These are phyloP conservation scores for Diplosphaera chodatii DNA, from an alignment of 139 green algal genomes.

Conservation along the genomic window DNA sequence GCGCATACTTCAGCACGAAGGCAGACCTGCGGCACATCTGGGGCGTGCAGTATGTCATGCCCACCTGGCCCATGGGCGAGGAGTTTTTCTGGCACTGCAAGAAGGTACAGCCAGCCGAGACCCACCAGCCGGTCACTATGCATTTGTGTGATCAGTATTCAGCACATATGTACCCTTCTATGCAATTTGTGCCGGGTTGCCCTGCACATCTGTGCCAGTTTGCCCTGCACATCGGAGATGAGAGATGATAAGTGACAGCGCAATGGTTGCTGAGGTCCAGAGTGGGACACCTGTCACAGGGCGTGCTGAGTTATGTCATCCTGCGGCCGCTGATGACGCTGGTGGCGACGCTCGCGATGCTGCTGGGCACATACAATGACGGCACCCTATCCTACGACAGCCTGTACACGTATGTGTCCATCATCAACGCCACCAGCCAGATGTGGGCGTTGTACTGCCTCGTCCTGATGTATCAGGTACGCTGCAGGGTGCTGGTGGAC, in stretches of 20 bases:
- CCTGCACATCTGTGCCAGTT: too few species aligned
- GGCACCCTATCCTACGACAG: slow-evolving; percentile 41
- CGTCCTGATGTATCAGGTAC: slow-evolving; percentile 81
- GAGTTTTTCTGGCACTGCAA: slow-evolving; percentile 68
- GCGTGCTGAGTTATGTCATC: slow-evolving; percentile 92
- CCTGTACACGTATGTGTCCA: slow-evolving; percentile 72
- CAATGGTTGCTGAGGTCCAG: slow-evolving; percentile 24
- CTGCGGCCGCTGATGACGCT: slow-evolving; percentile 69
- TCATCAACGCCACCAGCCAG: slow-evolving; percentile 81
- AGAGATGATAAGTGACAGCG: slow-evolving; percentile 36
- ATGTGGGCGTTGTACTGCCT: slow-evolving; percentile 94
- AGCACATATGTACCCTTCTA: too few species aligned
- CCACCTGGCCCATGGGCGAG: slow-evolving; percentile 49
- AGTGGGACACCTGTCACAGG: slow-evolving; percentile 27
- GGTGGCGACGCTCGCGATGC: slow-evolving; percentile 55
- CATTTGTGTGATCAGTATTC: too few species aligned
- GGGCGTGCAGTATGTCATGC: slow-evolving; percentile 30
- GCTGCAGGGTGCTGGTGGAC: too few species aligned
- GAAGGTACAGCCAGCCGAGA: too few species aligned
- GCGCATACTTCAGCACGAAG: slow-evolving; percentile 48
- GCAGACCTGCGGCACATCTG: slow-evolving; percentile 63
- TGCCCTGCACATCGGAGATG: slow-evolving; percentile 1
- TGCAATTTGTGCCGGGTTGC: too few species aligned
- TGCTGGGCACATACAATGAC: slow-evolving; percentile 60
- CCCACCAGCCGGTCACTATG: too few species aligned